Evolutionary conservation across 2,329 filamentous ascomycete species (phyloP).

Genomic region (Neophaeococcomyces aloes): DNA sequence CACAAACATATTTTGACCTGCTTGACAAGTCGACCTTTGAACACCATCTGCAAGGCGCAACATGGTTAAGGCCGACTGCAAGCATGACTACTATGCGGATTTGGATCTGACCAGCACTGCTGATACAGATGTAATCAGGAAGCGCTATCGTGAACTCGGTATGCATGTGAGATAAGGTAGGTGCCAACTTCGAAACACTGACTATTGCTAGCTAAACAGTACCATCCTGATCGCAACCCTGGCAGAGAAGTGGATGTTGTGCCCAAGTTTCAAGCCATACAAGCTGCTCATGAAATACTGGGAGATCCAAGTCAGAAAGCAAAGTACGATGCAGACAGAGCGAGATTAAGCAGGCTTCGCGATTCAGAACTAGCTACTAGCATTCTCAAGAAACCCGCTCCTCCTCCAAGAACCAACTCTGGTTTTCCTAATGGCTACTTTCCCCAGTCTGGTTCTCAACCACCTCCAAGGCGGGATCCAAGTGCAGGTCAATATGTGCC

Average conservation of each 20-base stretch:
- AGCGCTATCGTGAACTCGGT: constrained; percentile 77
- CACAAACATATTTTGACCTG: constrained; percentile 8
- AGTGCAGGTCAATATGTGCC: constrained; percentile 9
- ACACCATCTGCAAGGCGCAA: constrained; percentile 6
- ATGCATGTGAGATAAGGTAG: constrained; percentile 21
- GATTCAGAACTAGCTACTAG: constrained; percentile 9
- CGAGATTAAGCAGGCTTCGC: constrained; percentile 15
- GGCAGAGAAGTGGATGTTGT: constrained; percentile 71
- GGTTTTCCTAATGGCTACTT: constrained; percentile 6
- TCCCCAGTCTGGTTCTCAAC: constrained; percentile 14
- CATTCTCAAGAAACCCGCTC: constrained; percentile 14
- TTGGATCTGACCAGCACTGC: constrained; percentile 60
- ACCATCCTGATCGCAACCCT: constrained; percentile 81
- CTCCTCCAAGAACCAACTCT: constrained; percentile 4
- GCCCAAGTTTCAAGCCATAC: constrained; percentile 74
- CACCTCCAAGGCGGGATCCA: constrained; percentile 14
- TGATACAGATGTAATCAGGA: constrained; percentile 67
- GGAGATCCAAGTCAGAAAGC: constrained; percentile 47
- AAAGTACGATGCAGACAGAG: constrained; percentile 53
- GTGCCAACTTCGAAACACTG: constrained; percentile 12
- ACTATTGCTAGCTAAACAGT: constrained; percentile 56
- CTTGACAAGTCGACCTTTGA: constrained; percentile 1
- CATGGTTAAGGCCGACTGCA: constrained; percentile 60
- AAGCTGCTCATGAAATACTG: constrained; percentile 72
- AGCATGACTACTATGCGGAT: constrained; percentile 75